Base-by-base conservation (phyloP, 1,284 basidiomycete genomes). In the Phylloboletellus chloephorus region DNA sequence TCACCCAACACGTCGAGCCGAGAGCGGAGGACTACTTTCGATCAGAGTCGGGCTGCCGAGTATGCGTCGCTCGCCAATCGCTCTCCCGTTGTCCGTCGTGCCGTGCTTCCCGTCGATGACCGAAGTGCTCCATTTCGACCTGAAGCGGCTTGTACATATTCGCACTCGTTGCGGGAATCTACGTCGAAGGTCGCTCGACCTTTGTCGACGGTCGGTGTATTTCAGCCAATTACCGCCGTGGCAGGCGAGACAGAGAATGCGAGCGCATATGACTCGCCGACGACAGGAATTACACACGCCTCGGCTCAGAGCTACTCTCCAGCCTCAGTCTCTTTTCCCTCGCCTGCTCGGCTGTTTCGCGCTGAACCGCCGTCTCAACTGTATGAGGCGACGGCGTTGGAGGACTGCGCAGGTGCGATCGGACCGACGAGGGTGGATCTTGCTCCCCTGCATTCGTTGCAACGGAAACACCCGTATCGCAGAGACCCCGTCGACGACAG, bases 401-500 rank as follows among this genome's bases (percentile, higher is more conserved):
- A 57, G 10, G 63, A 48, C 19, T 28, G 51, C 46, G 50, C 43
- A 47, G 43, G 31, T 23, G 54, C 52, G 29, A 52, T 57, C 28
- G 64, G 65, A 19, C 60, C 60, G 13, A 52, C 64, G 15, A 64
- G 67, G 19, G 66, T 67, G 13, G 58, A 66, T 43, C 67, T 84
- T 15, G 77, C 74, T 3, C 79, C 81, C 8, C 66, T 84, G 34
- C 64, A 70, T 39, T 62, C 72, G 10, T 64, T 82, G 41, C 69
- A 67, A 36, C 70, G 79, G 10, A 63, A 56, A 22, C 74, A 76
- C 51, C 71, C 74, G 4, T 83, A 82, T 49, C 66, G 72, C 33
- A 70, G 82, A 43, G 69, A 79, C 47, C 76, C 76, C n/a, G 56
- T 69, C 17, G 82, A 85, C 57, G 82, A 84, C 51, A 69, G 69